Evolutionary conservation across 306 rosid species (phyloP).

Genomic region (Vigna hirtella): DNA sequence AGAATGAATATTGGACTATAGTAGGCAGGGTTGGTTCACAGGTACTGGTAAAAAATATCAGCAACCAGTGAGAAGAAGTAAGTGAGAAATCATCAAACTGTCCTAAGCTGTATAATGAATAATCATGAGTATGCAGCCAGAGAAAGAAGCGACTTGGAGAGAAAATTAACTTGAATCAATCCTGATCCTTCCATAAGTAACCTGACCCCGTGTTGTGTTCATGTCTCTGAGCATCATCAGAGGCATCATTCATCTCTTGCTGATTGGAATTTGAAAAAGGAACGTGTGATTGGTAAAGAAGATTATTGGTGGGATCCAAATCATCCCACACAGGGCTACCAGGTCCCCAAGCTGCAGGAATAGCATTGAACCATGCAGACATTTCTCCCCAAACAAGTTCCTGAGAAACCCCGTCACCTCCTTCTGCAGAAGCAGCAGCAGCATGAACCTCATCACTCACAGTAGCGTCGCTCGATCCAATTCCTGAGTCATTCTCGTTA

Average conservation of each 20-base stretch:
- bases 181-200: conserved; percentile 66
- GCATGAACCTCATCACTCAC: conserved; percentile 52
- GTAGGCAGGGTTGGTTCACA: conserved; percentile 48
- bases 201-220: conserved; percentile 50
- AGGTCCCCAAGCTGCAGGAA: conserved; percentile 95
- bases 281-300: conserved; percentile 60
- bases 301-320: conserved; percentile 67
- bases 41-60: conserved; percentile 56
- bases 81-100: neutral
- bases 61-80: conserved; percentile 44
- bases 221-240: conserved; percentile 46
- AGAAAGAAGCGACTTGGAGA: neutral
- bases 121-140: too few species aligned
- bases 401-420: conserved; percentile 56
- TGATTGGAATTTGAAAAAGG: conserved; percentile 55
- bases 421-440: conserved; percentile 3
- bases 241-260: conserved; percentile 42
- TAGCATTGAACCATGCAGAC: conserved; percentile 84
- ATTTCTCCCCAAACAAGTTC: conserved; percentile 92
- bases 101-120: neutral
- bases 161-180: conserved; percentile 41
- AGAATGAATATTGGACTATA: conserved; percentile 13
- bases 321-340: conserved; percentile 98
- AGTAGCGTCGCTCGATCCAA: conserved; percentile 57
- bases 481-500: conserved; percentile 58